Evolutionary conservation across 305 asterid genomes (phyloP).

Genomic region (Solanum aculeatissimum): DNA sequence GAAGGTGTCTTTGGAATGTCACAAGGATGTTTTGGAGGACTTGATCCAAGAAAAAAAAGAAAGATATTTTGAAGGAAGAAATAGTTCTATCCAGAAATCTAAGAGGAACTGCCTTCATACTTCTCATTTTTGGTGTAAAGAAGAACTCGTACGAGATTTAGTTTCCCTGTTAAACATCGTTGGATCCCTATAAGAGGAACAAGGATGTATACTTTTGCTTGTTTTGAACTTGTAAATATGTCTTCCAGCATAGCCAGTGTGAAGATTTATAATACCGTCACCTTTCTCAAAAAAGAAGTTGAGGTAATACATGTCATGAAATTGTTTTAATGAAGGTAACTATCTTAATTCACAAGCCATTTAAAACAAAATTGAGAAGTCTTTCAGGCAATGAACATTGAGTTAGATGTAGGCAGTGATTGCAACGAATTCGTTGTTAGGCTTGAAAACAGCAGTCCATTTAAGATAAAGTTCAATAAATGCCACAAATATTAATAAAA

Average conservation of each 20-base stretch:
- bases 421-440: not conserved
- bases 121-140: not conserved
- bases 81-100: not conserved
- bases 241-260: not conserved
- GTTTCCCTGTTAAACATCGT: not conserved
- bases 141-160: not conserved
- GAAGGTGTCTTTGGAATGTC: not conserved
- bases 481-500: not conserved
- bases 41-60: not conserved
- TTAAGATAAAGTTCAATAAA: not conserved
- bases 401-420: not conserved
- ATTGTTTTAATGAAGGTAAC: not conserved
- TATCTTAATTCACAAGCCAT: not conserved
- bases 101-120: not conserved
- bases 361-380: not conserved
- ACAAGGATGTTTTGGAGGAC: not conserved
- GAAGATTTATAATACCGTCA: not conserved
- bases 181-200: not conserved
- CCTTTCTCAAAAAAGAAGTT: not conserved
- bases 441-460: not conserved
- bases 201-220: not conserved
- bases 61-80: not conserved
- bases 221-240: not conserved
- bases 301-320: not conserved
- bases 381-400: not conserved